Base-by-base conservation (phyloP, 2,329 filamentous ascomycete species). In the Penicillium sp. region DNA sequence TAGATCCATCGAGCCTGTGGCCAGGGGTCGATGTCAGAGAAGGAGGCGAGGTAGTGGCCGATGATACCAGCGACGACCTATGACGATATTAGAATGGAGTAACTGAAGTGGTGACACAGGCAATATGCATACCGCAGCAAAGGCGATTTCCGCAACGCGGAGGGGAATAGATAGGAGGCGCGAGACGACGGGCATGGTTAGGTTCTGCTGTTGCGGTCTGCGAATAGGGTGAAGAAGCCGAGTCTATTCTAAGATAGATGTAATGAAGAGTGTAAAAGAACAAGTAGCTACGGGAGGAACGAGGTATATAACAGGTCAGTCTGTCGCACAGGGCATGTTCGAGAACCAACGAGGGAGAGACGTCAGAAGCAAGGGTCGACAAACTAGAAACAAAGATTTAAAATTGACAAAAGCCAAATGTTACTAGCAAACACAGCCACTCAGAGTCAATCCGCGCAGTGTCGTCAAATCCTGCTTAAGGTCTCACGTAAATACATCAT, bases 1-100 rank as follows among this genome's bases (percentile, higher is more conserved):
- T 89, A 91, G 71, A 91, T 88, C 73, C 85, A 83, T 49, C 87
- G 83, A 31, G 78, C 82, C 33, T 80, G 72, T 15, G 76, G 72
- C 77, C 80, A 83, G 51, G 75, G 69, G 46, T 76, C 75, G 31
- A 74, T 67, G 29, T 73, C 56, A 20, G 72, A 52, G 44, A 73
- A 72, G 3, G 70, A 58, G 64, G 82, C 78, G 24, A 90, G 80
- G 66, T 86, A 86, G 56, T 81, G 67, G 44, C 84, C 85, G 50
- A 84, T 82, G 53, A 89, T 75, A 52, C 85, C 87, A 23, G 84
- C 82, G 44, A 89, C 83, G 53, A 76, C 65, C 73, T 76, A 25
- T 55, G 46, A 60, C 53, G 12, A 64, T 47, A 24, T 6, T 32
- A 13, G 46, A 13, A 18, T 18, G 15, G 15, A 9, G 12, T 23